Evolutionary conservation across 352 stramenopile species (phyloP).

Genomic region (Phytophthora megakarya): DNA sequence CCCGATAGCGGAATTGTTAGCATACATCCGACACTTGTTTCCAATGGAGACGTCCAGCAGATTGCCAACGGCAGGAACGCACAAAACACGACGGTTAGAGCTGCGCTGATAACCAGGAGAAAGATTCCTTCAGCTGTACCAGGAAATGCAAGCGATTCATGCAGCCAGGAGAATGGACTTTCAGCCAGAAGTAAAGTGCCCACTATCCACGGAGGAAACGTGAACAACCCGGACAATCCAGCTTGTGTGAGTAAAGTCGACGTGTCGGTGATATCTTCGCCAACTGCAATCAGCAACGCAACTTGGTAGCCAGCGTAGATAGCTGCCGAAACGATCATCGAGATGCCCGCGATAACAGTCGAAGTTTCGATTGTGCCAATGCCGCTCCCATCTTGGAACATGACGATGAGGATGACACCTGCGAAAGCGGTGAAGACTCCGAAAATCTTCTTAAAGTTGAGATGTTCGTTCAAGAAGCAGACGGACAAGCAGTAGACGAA

Average conservation of each 20-base stretch:
- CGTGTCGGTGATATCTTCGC: constrained; percentile 50
- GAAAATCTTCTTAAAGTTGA: constrained; percentile 47
- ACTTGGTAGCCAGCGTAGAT: constrained; percentile 64
- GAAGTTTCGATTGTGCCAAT: constrained; percentile 42
- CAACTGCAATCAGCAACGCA: constrained; percentile 42
- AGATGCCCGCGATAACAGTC: constrained; percentile 44
- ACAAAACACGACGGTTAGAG: constrained; percentile 55
- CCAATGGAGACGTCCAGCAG: constrained; percentile 60
- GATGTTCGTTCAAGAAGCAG: constrained; percentile 56
- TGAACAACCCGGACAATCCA: constrained; percentile 53
- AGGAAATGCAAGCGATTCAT: constrained; percentile 55
- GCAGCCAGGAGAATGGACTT: constrained; percentile 44
- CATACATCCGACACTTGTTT: constrained; percentile 70
- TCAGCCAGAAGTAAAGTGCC: constrained; percentile 47
- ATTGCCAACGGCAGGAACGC: constrained; percentile 53
- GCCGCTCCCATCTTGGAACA: constrained; percentile 47
- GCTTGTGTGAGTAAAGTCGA: constrained; percentile 54
- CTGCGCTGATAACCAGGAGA: constrained; percentile 43
- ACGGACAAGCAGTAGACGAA: constrained; percentile 77
- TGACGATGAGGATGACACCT: constrained; percentile 53
- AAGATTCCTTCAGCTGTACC: constrained; percentile 36
- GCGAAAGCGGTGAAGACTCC: constrained; percentile 51
- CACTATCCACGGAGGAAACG: constrained; percentile 49
- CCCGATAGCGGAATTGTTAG: constrained; percentile 60
- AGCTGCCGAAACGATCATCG: constrained; percentile 54